Percentiles rank a stretch among this genome's conserved stretches.
These are phyloP conservation scores for Xylaria longipes DNA, from an alignment of 495 filamentous ascomycete species.

Conservation along the genomic window DNA sequence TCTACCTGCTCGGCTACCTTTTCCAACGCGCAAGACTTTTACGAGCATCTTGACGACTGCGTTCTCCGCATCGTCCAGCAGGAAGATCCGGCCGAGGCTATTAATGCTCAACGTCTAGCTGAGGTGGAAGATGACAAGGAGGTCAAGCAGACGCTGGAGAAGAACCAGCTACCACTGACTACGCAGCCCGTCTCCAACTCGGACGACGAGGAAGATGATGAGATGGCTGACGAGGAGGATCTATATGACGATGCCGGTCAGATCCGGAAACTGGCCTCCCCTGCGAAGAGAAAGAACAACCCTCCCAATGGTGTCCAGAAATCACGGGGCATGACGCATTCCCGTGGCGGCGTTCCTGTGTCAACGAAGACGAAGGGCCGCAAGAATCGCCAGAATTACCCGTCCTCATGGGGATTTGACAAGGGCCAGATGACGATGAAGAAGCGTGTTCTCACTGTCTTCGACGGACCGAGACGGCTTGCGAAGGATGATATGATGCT, in stretches of 20 bases:
- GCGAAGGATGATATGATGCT: conserved; percentile 99
- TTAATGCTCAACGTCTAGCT: conserved; percentile 85
- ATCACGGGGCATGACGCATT: conserved; percentile 64
- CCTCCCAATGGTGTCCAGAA: conserved; percentile 59
- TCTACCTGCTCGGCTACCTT: conserved; percentile 94
- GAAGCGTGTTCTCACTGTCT: conserved; percentile 93
- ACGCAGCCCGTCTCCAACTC: conserved; percentile 62
- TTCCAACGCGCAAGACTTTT: conserved; percentile 94
- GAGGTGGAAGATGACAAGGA: conserved; percentile 84
- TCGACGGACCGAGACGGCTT: conserved; percentile 84
- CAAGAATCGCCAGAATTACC: conserved; percentile 91
- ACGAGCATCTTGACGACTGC: conserved; percentile 99
- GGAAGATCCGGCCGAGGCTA: conserved; percentile 92
- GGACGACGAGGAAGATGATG: conserved; percentile 69
- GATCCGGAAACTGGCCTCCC: conserved; percentile 37
- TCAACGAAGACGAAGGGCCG: conserved; percentile 66
- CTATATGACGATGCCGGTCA: conserved; percentile 42
- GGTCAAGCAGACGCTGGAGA: conserved; percentile 83
- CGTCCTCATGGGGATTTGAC: conserved; percentile 88
- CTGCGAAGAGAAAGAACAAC: conserved; percentile 48
- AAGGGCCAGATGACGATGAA: conserved; percentile 94
- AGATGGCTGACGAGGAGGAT: conserved; percentile 64
- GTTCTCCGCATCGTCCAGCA: conserved; percentile 97
- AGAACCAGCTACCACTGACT: conserved; percentile 72
- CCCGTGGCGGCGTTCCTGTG: conserved; percentile 65